Percentiles rank a stretch among this genome's conserved stretches.
Conservation (phyloP, 768 basidiomycete genomes). For the Rhodotorula diobovata region DNA sequence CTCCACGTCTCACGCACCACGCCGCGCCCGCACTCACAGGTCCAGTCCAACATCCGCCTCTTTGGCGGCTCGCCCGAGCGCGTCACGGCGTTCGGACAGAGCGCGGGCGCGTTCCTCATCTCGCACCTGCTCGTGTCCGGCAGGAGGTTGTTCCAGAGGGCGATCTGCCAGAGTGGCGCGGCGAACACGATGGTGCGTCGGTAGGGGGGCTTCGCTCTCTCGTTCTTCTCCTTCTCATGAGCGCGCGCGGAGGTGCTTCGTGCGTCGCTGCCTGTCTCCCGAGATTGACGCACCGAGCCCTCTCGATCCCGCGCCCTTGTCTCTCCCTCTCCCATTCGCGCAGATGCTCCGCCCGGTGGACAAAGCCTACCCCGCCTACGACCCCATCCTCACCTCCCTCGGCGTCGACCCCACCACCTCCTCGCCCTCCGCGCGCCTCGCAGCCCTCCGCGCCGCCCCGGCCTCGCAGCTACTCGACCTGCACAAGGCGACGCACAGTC, state of each 20-base stretch:
- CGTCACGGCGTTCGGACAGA: slow-evolving; percentile 59
- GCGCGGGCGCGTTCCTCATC: slow-evolving; percentile 55
- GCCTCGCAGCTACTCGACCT: not conserved
- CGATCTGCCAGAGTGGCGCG: slow-evolving; percentile 30
- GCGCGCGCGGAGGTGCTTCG: no score
- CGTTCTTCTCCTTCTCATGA: rapidly evolving
- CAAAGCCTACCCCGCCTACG: slow-evolving; percentile 22
- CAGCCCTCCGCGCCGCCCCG: slow-evolving; percentile 12
- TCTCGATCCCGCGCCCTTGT: no score
- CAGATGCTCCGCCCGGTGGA: slow-evolving; percentile 23
- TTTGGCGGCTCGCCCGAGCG: slow-evolving; percentile 47
- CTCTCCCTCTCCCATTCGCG: not conserved
- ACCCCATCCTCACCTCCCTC: slow-evolving; percentile 17
- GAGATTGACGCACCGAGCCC: no score
- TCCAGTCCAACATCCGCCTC: slow-evolving; percentile 44
- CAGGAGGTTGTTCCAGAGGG: slow-evolving; percentile 23
- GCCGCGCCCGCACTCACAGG: slow-evolving; percentile 20
- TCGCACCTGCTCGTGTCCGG: slow-evolving; percentile 43
- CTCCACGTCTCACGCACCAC: not conserved
- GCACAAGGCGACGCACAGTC: slow-evolving; percentile 10
- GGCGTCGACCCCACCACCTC: not conserved
- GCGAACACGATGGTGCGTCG: slow-evolving; percentile 31
- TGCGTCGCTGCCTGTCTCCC: no score
- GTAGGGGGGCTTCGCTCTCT: no score
- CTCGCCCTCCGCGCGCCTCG: slow-evolving; percentile 3